Evolutionary conservation across 192 early-diverging fungal species (phyloP).

Genomic region (Kickxella alabastrina): DNA sequence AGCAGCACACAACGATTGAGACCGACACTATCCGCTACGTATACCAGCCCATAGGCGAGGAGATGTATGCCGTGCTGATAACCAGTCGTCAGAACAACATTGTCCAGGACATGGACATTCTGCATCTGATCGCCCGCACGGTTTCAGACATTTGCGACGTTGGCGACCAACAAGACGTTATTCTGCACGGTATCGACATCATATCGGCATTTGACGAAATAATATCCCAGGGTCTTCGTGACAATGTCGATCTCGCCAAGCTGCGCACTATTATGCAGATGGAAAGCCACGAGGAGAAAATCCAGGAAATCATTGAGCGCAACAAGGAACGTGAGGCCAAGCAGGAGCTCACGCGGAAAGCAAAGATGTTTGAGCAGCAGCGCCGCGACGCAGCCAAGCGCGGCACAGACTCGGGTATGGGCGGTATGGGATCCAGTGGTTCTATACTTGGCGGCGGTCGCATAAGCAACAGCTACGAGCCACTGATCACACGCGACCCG

Average conservation of each 20-base stretch:
- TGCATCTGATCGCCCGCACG: conserved; percentile 90
- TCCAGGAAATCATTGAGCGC: conserved; percentile 90
- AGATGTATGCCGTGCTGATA: conserved; percentile 93
- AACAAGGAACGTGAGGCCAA: conserved; percentile 97
- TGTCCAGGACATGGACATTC: conserved; percentile 95
- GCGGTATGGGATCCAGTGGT: conserved; percentile 55
- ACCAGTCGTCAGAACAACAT: conserved; percentile 97
- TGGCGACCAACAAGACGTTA: conserved; percentile 81
- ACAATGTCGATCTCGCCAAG: conserved; percentile 86
- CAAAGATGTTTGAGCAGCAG: conserved; percentile 88
- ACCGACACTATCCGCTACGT: conserved; percentile 97
- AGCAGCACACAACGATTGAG: conserved; percentile 97
- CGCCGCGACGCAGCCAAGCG: conserved; percentile 70
- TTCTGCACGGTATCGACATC: conserved; percentile 83
- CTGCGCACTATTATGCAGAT: conserved; percentile 93
- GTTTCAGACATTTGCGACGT: conserved; percentile 86
- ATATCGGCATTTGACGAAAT: conserved; percentile 95
- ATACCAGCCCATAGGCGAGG: conserved; percentile 92
- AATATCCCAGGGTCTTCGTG: conserved; percentile 83
- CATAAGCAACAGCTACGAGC: conserved; percentile 49
- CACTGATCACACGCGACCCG: conserved; percentile 36
- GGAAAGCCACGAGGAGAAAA: conserved; percentile 98
- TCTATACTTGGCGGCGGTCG: conserved; percentile 54
- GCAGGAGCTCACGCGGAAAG: conserved; percentile 90
- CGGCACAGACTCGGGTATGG: conserved; percentile 40